Base-by-base conservation (phyloP, 805 yeast species). In the Candida tallmaniae region DNA sequence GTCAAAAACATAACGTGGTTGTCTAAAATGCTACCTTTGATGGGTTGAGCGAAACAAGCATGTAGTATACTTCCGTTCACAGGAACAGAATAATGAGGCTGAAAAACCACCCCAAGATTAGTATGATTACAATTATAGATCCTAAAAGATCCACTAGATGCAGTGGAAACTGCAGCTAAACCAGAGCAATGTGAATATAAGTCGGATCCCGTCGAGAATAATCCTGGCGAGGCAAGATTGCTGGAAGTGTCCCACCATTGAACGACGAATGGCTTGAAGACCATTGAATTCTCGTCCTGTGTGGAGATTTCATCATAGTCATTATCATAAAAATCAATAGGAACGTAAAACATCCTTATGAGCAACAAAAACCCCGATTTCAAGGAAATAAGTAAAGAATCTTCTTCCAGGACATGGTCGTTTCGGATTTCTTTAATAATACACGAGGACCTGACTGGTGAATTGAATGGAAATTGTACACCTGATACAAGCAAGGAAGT, bases 171-270 rank as follows among this genome's bases (percentile, higher is more conserved):
- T 22, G 59, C 60, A 0, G 69, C 56, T 6, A 51, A 40, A 0
- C 76, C 74, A 0, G 65, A 50, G 0, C 51, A 30, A 36, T 71
- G 74, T 0, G 70, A 47, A 1, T 47, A 25, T 13, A 70, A 41
- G 3, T 52, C 45, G 24, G 36, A 36, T 3, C 69, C 68, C 2
- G 64, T 41, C 6, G 45, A 43, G 21, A 40, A 47, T 18, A 36
- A 44, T 29, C 48, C 38, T 17, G 49, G 52, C 14, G 35, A 23
- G 15, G 29, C 24, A 3, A 36, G 31, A 7, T 23, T 14, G 23
- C 34, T 41, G 1, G 48, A 48, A 22, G 50, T 41, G 36, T 55
- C 61, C 77, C 76, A 72, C 76, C 75, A 70, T 41, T 72, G 76
- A 0, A 71, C 73, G 7, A 67, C 65, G 40, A 62, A 67, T 1